Percentiles rank a stretch among this genome's conserved stretches.
phyloP scores from a whole-genome alignment of 2,329 filamentous ascomycete species.

The Lithohypha guttulata region DNA sequence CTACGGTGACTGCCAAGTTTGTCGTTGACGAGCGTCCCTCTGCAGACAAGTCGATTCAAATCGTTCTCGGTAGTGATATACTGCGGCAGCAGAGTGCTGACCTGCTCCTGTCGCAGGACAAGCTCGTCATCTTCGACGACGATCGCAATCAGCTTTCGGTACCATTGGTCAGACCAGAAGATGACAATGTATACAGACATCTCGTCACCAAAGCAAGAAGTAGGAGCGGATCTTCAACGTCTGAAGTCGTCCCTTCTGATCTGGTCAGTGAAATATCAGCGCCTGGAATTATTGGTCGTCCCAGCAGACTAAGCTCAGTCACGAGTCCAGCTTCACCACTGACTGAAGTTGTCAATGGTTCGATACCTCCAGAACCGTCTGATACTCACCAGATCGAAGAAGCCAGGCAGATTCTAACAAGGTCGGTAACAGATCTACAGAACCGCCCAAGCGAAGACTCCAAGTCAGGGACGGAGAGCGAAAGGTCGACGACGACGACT shows the following conservation, averaged over 20 bases:
- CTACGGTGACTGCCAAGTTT: conserved; percentile 70
- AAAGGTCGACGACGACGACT: conserved; percentile 23
- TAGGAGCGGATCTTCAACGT: conserved; percentile 13
- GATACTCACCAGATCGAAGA: conserved; percentile 1
- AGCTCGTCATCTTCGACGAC: conserved; percentile 75
- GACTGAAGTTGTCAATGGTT: conserved; percentile 10
- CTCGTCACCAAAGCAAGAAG: conserved; percentile 48
- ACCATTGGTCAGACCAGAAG: conserved; percentile 84
- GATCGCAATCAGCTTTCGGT: conserved; percentile 79
- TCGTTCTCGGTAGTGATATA: conserved; percentile 83
- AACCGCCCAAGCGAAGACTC: conserved; percentile 14
- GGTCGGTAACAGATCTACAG: neutral
- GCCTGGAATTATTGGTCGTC: conserved; percentile 28
- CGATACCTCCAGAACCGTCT: conserved; percentile 1
- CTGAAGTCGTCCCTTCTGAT: conserved; percentile 16
- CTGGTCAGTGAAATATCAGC: conserved; percentile 20
- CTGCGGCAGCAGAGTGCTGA: conserved; percentile 80
- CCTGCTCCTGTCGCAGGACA: conserved; percentile 82
- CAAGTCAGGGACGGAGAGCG: conserved; percentile 24
- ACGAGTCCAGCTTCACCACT: conserved; percentile 22
- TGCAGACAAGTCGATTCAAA: conserved; percentile 55
- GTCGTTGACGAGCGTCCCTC: conserved; percentile 50
- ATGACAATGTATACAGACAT: conserved; percentile 68
- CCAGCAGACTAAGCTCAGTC: conserved; percentile 18
- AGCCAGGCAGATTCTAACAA: conserved; percentile 2